Evolutionary conservation across 2,329 filamentous ascomycete species (phyloP).

Genomic region (Pseudogymnoascus sp.): DNA sequence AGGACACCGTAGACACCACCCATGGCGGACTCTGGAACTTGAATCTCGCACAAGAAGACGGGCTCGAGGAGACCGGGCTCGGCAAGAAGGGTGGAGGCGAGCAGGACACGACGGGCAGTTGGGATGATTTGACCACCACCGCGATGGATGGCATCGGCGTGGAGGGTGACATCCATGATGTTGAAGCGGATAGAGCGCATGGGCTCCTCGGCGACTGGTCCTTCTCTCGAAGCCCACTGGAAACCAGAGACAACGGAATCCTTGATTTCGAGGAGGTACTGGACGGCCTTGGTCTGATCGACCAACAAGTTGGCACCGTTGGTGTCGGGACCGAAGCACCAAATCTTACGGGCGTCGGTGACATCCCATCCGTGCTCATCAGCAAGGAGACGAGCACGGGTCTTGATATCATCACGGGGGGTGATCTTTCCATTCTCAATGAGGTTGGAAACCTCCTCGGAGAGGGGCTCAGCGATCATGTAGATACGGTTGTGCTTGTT

Average conservation of each 20-base stretch:
- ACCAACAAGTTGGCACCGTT: constrained; percentile 96
- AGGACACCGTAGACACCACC: constrained; percentile 99
- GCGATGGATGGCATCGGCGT: constrained; percentile 99
- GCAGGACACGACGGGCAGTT: constrained; percentile 94
- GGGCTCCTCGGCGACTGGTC: constrained; percentile 95
- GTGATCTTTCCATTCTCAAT: constrained; percentile 90
- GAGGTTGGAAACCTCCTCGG: constrained; percentile 82
- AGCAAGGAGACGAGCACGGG: constrained; percentile 88
- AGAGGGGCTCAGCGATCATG: constrained; percentile 82
- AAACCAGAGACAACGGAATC: constrained; percentile 99
- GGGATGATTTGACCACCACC: constrained; percentile 99
- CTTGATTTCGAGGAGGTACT: constrained; percentile 99
- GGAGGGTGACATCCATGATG: constrained; percentile 98
- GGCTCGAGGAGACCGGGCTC: constrained; percentile 90
- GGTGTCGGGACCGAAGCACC: constrained; percentile 98
- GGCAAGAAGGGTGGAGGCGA: constrained; percentile 84
- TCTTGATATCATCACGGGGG: constrained; percentile 98
- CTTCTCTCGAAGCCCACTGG: constrained; percentile 98
- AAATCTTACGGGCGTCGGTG: constrained; percentile 99
- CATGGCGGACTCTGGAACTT: constrained; percentile 97
- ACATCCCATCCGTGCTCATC: constrained; percentile 99
- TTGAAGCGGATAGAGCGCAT: constrained; percentile 98
- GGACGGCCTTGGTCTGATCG: constrained; percentile 99
- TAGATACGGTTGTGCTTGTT: constrained; percentile 99
- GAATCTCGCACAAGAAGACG: constrained; percentile 98